Evolutionary conservation across 1,284 basidiomycete genomes (phyloP), one percentile per base, ranked within the genome.

Genomic region (Pisolithus thermaeus): DNA sequence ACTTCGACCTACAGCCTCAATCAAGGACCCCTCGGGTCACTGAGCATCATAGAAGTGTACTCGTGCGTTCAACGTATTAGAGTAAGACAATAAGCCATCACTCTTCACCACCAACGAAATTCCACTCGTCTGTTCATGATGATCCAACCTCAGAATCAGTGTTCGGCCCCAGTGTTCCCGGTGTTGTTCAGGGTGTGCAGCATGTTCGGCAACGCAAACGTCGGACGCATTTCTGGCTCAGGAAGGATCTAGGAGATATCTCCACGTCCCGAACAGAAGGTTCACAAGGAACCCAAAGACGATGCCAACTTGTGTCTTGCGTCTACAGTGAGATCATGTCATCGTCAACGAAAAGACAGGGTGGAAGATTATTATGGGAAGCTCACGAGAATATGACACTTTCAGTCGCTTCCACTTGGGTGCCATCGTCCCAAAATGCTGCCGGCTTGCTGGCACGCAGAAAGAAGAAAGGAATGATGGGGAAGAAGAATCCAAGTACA

Each of bases 401-500:
- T 27, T 76, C 74, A 9, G 73, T 66, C 7, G 74, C 61, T 52
- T 84, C 81, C 23, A 79, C 72, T 32, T 80, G 76, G 27, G 67
- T 75, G 11, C 78, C 84, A 52, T 87, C 79, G 28, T 85, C 81
- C 85, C 90, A 92, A 63, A 92, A 87, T 3, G 84, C 78, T 3
- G 87, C 75, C 5, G 83, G 78, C 52, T 81, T 79, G 30, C 70
- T 64, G 32, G 81, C 82, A 32, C 84, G 81, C 49, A 93, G 84
- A 73, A 93, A 93, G 67, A 87, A 86, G 60, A 92, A 81, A 0
- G 92, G 90, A 14, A 92, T 62, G 41, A 96, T 73, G 1, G 92
- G 91, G 64, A 92, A 92, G 74, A 97, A 91, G 71, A 97, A 97
- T 3, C 93, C 93, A 20, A 88, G 66, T 20, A 93, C 68, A 37